Conservation (phyloP, 352 stramenopile genomes). For the Pythium rishiriense region DNA sequence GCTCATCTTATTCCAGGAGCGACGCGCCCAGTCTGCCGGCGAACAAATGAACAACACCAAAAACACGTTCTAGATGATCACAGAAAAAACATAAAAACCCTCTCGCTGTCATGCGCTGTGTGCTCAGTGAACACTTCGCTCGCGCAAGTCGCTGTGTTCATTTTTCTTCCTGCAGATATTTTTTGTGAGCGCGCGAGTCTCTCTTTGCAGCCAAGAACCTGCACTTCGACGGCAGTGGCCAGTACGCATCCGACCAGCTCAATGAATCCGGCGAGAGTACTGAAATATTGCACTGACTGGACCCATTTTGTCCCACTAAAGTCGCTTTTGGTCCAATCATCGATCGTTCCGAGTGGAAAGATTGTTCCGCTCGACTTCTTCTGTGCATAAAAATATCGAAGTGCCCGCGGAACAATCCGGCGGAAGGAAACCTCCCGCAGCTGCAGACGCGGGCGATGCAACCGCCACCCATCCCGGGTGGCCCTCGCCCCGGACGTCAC, state of each 20-base stretch:
- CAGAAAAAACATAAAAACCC: too few species aligned
- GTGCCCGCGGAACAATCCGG: constrained; percentile 9
- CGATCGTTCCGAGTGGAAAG: not conserved
- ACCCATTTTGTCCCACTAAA: constrained; percentile 16
- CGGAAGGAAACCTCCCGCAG: constrained; percentile 14
- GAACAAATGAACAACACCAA: not conserved
- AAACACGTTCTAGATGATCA: too few species aligned
- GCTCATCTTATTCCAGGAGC: too few species aligned
- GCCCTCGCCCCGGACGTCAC: not conserved
- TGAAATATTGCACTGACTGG: not conserved
- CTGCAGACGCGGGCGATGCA: constrained; percentile 1
- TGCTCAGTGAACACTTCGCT: not conserved
- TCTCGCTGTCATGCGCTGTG: too few species aligned
- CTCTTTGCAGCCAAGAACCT: not conserved
- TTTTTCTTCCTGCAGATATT: not conserved
- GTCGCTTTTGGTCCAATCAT: constrained; percentile 8
- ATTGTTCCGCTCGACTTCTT: constrained; percentile 1
- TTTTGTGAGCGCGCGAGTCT: not conserved
- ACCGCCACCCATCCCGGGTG: not conserved
- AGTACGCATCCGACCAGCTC: constrained; percentile 1
- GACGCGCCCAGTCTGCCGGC: not conserved
- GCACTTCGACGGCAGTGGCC: constrained; percentile 3
- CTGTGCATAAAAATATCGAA: constrained; percentile 22
- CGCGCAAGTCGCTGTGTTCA: not conserved
- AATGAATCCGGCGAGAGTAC: constrained; percentile 6